Evolutionary conservation across 169 alveolate genomes (phyloP).

Genomic region (Babesia sp.): DNA sequence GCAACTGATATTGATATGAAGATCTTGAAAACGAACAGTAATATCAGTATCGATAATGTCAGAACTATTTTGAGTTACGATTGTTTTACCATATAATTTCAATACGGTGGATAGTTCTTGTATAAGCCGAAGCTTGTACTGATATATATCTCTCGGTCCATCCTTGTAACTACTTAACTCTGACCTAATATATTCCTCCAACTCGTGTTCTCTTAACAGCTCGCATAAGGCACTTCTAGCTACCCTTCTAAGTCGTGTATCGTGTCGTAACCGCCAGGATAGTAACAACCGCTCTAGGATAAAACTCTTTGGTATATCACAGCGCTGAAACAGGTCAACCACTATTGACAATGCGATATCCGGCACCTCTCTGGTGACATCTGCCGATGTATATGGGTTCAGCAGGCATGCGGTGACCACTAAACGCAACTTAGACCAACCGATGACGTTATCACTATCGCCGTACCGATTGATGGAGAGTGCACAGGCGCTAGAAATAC

Average conservation of each 20-base stretch:
- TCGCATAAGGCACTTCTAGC: slow-evolving; percentile 1
- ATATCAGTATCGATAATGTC: not conserved
- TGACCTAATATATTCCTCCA: not conserved
- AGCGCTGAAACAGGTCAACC: slow-evolving; percentile 14
- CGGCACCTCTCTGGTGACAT: not conserved
- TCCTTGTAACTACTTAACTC: not conserved
- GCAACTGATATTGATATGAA: not conserved
- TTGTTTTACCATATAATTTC: not conserved
- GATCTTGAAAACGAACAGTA: not conserved
- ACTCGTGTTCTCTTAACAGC: not conserved
- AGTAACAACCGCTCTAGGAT: slow-evolving; percentile 45
- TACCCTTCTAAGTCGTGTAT: slow-evolving; percentile 14
- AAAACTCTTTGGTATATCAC: not conserved
- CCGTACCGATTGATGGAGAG: not conserved
- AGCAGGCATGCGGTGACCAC: slow-evolving; percentile 35
- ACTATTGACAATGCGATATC: slow-evolving; percentile 46
- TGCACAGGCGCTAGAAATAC: slow-evolving; percentile 1
- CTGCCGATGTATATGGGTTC: slow-evolving; percentile 30
- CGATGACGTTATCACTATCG: not conserved
- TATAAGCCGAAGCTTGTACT: slow-evolving; percentile 1
- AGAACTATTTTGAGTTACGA: not conserved
- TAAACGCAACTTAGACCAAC: slow-evolving; percentile 9
- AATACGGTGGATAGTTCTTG: not conserved
- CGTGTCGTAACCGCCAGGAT: slow-evolving; percentile 36
- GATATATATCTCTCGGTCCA: not conserved